Evolutionary conservation across 208 protist species (phyloP), one percentile per base, ranked within the genome.

Genomic region (Tritrichomonas musculus): DNA sequence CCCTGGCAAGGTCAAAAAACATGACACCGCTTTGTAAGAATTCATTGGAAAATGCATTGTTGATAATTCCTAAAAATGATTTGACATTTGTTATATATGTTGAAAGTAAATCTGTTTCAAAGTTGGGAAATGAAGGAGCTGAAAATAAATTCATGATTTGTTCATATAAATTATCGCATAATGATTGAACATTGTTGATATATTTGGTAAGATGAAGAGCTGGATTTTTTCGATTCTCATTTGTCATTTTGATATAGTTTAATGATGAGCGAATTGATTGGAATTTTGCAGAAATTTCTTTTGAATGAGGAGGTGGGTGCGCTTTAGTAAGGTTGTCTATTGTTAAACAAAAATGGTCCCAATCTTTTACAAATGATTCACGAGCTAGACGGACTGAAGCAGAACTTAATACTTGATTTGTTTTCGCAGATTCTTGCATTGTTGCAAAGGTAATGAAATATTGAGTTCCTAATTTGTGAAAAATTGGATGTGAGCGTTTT

Each of bases 221-320:
- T 5, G 69, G 69, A 4, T 75, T 75, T 36, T 75, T 75, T 44
- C 41, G 69, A 44, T 36, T 27, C n/a, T 75, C 69, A 41, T 75
- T 75, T 13, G 44, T 75, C 17, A 36, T 75, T 17, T 75, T 27
- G 17, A 75, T 75, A 75, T 44, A 75, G 44, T 75, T 36, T 13
- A 75, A 75, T 36, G 69, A 25, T 75, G 69, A 75, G 13, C 41
- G 33, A 27, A 75, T 44, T 44, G 33, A 44, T 44, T 36, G 69
- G 69, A 75, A 75, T 75, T 75, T 75, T 13, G 44, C n/a, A 44
- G 69, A 44, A 44, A 75, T 75, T 75, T 75, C 69, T 75, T 75
- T 27, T 11, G 44, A 44, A 75, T 75, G 69, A 4, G 69, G 69
- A 4, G 69, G 69, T 5, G 69, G 69, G 44, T 75, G 33, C 3